phyloP scores from a whole-genome alignment of 805 yeast genomes.

The Ogataea trehalophila region DNA sequence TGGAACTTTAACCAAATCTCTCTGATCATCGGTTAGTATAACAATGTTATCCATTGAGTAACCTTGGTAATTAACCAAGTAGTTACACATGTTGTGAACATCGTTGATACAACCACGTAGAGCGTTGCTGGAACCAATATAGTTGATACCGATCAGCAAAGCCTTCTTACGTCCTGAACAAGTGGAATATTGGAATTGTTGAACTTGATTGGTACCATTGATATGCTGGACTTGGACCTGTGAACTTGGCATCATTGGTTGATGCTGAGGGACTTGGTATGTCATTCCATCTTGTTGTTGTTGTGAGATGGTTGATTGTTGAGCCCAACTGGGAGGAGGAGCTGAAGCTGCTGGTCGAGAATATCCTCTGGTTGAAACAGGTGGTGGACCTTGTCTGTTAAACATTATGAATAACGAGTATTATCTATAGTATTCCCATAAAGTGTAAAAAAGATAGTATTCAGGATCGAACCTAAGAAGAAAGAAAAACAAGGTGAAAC shows the following conservation, averaged over 20 bases:
- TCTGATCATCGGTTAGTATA: constrained; percentile 53
- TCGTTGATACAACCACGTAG: constrained; percentile 82
- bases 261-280: constrained; percentile 9
- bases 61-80: constrained; percentile 36
- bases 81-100: constrained; percentile 46
- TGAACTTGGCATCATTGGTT: constrained; percentile 17
- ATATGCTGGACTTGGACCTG: constrained; percentile 18
- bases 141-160: constrained; percentile 71
- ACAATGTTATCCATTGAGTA: constrained; percentile 54
- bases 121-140: constrained; percentile 56
- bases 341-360: not conserved
- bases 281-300: not conserved
- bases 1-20: constrained; percentile 46
- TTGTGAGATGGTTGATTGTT: not conserved
- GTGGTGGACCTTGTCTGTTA: too few relatives aligned
- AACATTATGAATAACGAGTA: too few relatives aligned
- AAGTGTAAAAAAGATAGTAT: too few relatives aligned
- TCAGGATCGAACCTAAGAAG: too few relatives aligned
- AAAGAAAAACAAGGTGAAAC: too few relatives aligned
- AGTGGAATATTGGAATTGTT: constrained; percentile 50
- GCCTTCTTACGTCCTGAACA: constrained; percentile 75
- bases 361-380: too few relatives aligned
- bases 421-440: too few relatives aligned
- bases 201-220: constrained; percentile 30
- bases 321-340: not conserved